These are phyloP conservation scores for Oryza punctata DNA, from an alignment of 176 grass and related monocot species.

Conservation along the genomic window DNA sequence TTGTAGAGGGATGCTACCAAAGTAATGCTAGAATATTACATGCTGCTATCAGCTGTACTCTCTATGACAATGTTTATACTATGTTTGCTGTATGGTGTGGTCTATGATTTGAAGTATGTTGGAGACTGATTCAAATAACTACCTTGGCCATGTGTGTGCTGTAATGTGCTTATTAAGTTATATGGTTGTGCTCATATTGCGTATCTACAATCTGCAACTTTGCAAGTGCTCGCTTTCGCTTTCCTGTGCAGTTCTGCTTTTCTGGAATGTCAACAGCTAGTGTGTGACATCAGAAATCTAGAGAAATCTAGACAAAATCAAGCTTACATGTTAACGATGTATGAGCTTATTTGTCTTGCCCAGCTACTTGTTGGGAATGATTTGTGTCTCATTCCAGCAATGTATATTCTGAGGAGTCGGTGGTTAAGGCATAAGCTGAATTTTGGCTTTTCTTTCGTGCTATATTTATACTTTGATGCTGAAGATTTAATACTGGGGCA, in stretches of 20 bases:
- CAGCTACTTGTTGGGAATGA: slow-evolving; percentile 15
- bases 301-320: slow-evolving; percentile 41
- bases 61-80: slow-evolving; percentile 42
- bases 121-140: slow-evolving; percentile 49
- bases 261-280: slow-evolving; percentile 20
- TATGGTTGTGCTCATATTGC: slow-evolving; percentile 24
- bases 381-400: slow-evolving; percentile 25
- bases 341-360: slow-evolving; percentile 19
- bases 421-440: slow-evolving; percentile 31
- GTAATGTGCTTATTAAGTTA: slow-evolving; percentile 37
- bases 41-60: slow-evolving; percentile 28
- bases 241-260: slow-evolving; percentile 32
- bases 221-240: slow-evolving; percentile 7
- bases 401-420: background rate
- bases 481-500: slow-evolving; percentile 13
- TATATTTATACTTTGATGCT: background rate
- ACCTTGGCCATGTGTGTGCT: slow-evolving; percentile 33
- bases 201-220: background rate
- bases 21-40: slow-evolving; percentile 26
- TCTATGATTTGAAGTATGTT: slow-evolving; percentile 42
- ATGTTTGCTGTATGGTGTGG: slow-evolving; percentile 7
- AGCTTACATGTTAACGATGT: background rate
- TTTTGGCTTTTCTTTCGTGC: background rate
- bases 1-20: background rate
- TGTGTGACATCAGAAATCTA: slow-evolving; percentile 23